Conservation (phyloP, 2,329 filamentous ascomycete genomes). For the Penicillium brasilianum region DNA sequence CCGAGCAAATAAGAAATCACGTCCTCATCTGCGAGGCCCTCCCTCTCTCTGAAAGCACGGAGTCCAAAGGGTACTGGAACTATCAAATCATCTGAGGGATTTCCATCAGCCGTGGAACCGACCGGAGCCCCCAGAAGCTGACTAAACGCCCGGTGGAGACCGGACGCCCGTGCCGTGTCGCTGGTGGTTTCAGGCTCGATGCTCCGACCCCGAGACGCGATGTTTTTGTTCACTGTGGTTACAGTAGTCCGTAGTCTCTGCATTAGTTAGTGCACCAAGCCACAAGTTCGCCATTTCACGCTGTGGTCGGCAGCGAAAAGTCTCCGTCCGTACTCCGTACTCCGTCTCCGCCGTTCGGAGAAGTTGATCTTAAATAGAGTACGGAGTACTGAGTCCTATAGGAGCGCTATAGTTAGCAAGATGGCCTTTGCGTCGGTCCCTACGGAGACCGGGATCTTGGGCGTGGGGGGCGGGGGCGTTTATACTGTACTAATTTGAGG, state of each 20-base stretch:
- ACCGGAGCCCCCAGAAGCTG: slow-evolving; percentile 12
- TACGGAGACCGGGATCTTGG: background rate
- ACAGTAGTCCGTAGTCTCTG: background rate
- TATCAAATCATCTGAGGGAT: background rate
- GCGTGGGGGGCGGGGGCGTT: no score
- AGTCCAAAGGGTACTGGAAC: background rate
- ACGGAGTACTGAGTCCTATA: no score
- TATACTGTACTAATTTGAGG: background rate
- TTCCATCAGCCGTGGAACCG: background rate
- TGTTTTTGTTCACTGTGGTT: background rate
- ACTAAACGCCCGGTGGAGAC: slow-evolving; percentile 25
- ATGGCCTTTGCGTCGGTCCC: slow-evolving; percentile 6
- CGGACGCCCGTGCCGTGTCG: slow-evolving; percentile 32
- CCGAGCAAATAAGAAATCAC: background rate
- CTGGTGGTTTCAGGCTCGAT: slow-evolving; percentile 37
- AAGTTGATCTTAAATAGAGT: background rate
- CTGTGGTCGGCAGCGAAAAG: background rate
- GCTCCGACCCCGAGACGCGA: slow-evolving; percentile 24
- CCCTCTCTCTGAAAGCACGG: background rate
- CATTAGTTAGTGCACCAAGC: background rate
- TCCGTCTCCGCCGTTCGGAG: background rate
- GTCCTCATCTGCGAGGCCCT: background rate
- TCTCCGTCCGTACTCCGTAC: background rate
- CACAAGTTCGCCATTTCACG: background rate
- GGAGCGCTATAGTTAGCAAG: background rate